Base-by-base conservation (phyloP, 371 early-diverging fungal species). In the Nematocida sp. region DNA sequence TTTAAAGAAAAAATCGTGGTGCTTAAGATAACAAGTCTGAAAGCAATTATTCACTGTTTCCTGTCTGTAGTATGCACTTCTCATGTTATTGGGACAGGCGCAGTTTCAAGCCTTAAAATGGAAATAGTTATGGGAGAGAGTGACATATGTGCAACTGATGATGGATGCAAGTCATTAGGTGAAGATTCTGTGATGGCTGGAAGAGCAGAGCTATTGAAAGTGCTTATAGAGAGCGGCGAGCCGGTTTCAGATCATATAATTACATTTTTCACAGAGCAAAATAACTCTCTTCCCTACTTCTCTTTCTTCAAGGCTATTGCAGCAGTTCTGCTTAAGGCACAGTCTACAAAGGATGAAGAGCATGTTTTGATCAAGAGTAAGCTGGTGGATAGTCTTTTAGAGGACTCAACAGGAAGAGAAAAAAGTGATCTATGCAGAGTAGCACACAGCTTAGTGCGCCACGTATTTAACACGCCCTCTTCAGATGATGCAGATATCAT, bases 131-230 rank as follows among this genome's bases (percentile, higher is more conserved):
- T 78, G 4, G 80, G 80, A 46, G 80, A 78, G 40, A 4, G 54
- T 11, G 80, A 78, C 62, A 64, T 78, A n/a, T 67, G 80, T n/a
- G 42, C 67, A 9, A 66, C 80, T 18, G 71, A 70, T 39, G 80
- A 67, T 33, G 80, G 80, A 46, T 78, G 80, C 72, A 78, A 78
- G 57, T 82, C 71, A 15, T 9, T 55, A 11, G 80, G 80, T 11
- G 71, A 69, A 42, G 69, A 70, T 23, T 25, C 56, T 27, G 80
- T 78, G 9, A 58, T 78, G 5, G 5, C 39, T 3, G 80, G 80
- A 6, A 1, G 80, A 52, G 56, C 45, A 18, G 55, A 7, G 20
- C 45, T 70, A 5, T 58, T 78, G 4, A 42, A 40, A 25, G 23
- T 23, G 4, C 18, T 78, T 25, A 13, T 70, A 20, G 11, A 7